Conservation (phyloP, 2,329 filamentous ascomycete genomes). For the Blastomyces silverae region DNA sequence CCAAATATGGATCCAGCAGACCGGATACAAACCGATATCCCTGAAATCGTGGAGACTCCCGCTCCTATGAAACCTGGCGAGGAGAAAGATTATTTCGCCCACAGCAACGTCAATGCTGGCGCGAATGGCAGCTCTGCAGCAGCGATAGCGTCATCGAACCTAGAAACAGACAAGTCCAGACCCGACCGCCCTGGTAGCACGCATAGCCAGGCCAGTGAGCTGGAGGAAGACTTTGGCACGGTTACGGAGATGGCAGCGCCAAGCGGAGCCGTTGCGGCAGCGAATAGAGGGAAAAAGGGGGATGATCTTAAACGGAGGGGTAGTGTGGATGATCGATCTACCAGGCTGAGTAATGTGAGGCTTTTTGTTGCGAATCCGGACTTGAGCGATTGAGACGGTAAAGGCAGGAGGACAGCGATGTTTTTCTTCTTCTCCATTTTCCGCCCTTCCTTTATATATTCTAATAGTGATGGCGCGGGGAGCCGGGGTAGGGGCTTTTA, state of each 20-base stretch:
- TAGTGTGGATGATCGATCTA: constrained; percentile 45
- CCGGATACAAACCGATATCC: constrained; percentile 31
- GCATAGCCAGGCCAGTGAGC: constrained; percentile 33
- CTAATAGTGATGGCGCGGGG: neutral
- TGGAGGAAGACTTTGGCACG: constrained; percentile 51
- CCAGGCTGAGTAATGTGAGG: constrained; percentile 42
- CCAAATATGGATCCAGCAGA: constrained; percentile 35
- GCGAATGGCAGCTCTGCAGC: constrained; percentile 6
- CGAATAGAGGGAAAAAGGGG: constrained; percentile 37
- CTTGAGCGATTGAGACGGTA: constrained; percentile 33
- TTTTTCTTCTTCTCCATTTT: constrained; percentile 14
- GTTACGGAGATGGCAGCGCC: constrained; percentile 47
- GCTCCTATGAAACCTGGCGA: constrained; percentile 23
- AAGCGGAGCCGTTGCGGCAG: constrained; percentile 34
- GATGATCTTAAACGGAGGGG: constrained; percentile 43
- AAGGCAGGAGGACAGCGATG: neutral
- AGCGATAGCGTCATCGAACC: neutral
- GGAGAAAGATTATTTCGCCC: constrained; percentile 23
- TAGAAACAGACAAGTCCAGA: constrained; percentile 17
- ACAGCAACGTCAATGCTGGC: neutral
- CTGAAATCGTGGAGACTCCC: constrained; percentile 39
- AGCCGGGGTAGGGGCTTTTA: neutral
- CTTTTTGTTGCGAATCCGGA: constrained; percentile 46
- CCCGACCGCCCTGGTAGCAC: constrained; percentile 29
- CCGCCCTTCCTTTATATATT: neutral